Base-by-base conservation (phyloP, 192 early-diverging fungal genomes). In the Helicostylum pulchrum region DNA sequence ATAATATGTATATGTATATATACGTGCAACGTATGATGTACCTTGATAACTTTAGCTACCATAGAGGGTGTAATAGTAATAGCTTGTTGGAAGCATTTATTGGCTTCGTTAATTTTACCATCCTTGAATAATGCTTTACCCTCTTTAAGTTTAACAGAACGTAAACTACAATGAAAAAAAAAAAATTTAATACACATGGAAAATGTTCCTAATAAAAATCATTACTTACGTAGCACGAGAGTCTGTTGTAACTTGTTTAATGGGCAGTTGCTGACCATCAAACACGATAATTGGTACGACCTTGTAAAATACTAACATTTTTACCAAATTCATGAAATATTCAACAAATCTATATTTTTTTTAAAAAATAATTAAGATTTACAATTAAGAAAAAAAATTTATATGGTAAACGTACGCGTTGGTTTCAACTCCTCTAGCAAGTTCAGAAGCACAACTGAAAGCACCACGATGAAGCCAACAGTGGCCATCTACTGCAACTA, bases 381-480 rank as follows among this genome's bases (percentile, higher is more conserved):
- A 8, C 8, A 31, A 15, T 9, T 44, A 11, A 26, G 32, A 53
- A 48, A 15, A 26, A 42, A 53, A 48, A 15, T 14, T 17, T 26
- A 50, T 23, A n/a, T 34, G 5, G 20, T 20, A 30, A 11, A 66
- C 49, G 17, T 73, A 92, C 91, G 79, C 87, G 48, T 78, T 75
- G 1, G 95, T 96, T 6, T 78, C 76, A n/a, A 81, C 65, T 23
- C 81, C 85, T 11, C 82, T 74, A 17, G 81, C 84, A 6, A 98
- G 77, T 10, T 98, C 95, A 17, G 82, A 65, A 0, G 93, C 91
- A 62, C 97, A 99, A 2, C 87, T 67, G 59, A 92, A 90, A 4
- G 91, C 91, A 12, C 90, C 95, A 47, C 84, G 80, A 77, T 98
- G 92, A 11, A 99, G 88, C 97, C 97, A 99, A 3, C 93, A 90